Evolutionary conservation across 1,284 basidiomycete species (phyloP), one percentile per base, ranked within the genome.

Genomic region (Afroboletus lepidellus): DNA sequence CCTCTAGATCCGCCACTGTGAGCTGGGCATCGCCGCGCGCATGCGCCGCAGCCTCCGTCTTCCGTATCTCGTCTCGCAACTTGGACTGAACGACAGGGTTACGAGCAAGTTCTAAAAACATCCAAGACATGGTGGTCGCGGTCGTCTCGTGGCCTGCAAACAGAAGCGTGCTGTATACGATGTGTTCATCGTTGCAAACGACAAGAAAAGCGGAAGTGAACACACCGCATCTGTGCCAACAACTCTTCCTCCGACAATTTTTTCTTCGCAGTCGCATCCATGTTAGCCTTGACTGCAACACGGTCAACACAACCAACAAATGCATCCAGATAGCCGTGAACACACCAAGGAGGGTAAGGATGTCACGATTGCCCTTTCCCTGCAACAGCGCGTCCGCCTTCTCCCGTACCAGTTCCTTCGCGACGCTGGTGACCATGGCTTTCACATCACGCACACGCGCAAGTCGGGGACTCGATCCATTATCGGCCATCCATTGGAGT

Each of bases 261-360:
- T 11, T 63, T 66, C 50, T 69, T 74, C 37, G 71, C 72, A 16
- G 75, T 64, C 50, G n/a, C n/a, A n/a, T n/a, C n/a, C n/a, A n/a
- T n/a, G n/a, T n/a, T n/a, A n/a, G n/a, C n/a, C n/a, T n/a, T 75
- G 27, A 82, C 83, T 81, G 39, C 0, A 24, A 32, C n/a, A 18
- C 25, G 8, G 47, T 61, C 9, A 59, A 29, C 21, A 15, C 18
- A 1, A 3, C 5, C 4, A 16, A 16, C 16, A 5, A 1, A 11
- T 5, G n/a, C 16, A n/a, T 4, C 16, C 20, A 18, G 2, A 41
- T 13, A 27, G 41, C 12, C 12, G 52, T 18, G 27, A 18, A 49
- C 69, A 8, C 41, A 76, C 77, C 65, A 3, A 78, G 67, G 3
- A 77, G 62, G 43, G 67, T 74, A 55, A 78, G 69, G 8, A 77